Evolutionary conservation across 1,284 basidiomycete species (phyloP), one percentile per base, ranked within the genome.

Genomic region (Amylostereum areolatum): DNA sequence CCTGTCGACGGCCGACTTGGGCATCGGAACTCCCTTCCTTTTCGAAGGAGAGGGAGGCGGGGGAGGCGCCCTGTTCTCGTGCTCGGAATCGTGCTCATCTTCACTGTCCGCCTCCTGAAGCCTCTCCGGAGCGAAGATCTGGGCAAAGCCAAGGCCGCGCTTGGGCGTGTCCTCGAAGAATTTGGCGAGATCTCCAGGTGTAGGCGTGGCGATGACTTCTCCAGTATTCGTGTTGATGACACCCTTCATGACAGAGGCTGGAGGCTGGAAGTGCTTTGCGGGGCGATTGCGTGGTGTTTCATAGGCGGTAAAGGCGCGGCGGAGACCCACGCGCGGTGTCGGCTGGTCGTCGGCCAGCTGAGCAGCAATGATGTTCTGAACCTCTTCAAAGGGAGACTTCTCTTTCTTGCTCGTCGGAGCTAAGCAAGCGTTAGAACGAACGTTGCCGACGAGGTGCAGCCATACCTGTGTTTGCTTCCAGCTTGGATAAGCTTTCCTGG

Each of bases 181-280:
- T 44, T 75, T 80, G 2, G 75, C 73, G 1, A 88, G 70, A 59
- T 83, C 82, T 0, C 73, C 69, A 0, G 83, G 82, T 1, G 75
- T 72, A 0, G 88, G 88, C 9, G 86, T 90, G 3, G 77, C 71
- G 3, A 91, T 69, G 0, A 73, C 68, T 60, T 88, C 80, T 4
- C 88, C 88, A 0, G 87, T 89, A 2, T 78, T 69, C 0, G 88
- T 89, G 33, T 89, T 70, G 35, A 91, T 74, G 33, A 90, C 83
- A 3, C 88, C 88, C 61, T 87, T 87, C 89, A 91, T 91, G 0
- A 88, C 86, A 2, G 83, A 85, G 1, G 75, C 76, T 24, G 67
- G 60, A 7, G 62, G 56, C 25, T 61, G 55, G 37, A 67, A 60
- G 25, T 53, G 46, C 31, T 55, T 52, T n/a, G 53, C 55, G 2